Percentiles rank a stretch among this genome's conserved stretches.
phyloP scores from a whole-genome alignment of 2,329 filamentous ascomycete genomes.

The Parastagonospora nodorum region DNA sequence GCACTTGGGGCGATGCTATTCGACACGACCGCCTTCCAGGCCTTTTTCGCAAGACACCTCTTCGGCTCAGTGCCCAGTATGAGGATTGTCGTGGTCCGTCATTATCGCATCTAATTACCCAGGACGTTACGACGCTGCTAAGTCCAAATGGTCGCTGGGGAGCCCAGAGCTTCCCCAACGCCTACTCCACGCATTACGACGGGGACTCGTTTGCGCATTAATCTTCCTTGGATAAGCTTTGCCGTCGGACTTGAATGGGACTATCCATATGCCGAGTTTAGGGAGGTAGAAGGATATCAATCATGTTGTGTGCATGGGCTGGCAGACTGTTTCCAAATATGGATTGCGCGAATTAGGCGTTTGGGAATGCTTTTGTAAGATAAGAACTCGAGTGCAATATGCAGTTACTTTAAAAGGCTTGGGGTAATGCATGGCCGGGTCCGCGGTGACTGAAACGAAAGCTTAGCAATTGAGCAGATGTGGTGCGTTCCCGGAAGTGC shows the following conservation, averaged over 20 bases:
- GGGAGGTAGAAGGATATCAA: neutral
- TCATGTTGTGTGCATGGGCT: neutral
- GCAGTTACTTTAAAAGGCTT: neutral
- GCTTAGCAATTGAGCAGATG: neutral
- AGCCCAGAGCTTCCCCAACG: neutral
- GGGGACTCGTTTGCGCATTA: neutral
- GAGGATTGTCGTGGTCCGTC: constrained; percentile 35
- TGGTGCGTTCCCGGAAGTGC: neutral
- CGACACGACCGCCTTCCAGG: constrained; percentile 1
- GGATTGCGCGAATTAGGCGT: neutral
- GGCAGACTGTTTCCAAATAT: neutral
- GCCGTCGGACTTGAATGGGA: too few relatives aligned
- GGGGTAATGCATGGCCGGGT: neutral
- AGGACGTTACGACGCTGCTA: constrained; percentile 17
- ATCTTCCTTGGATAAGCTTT: neutral
- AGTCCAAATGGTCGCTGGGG: constrained; percentile 2
- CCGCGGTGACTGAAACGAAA: neutral
- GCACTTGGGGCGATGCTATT: constrained; percentile 12
- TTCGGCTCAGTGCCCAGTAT: constrained; percentile 37
- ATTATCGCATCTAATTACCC: constrained; percentile 22
- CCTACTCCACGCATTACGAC: neutral
- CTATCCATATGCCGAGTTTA: neutral
- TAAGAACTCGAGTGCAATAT: neutral
- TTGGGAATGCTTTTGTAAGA: neutral
- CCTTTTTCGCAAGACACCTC: constrained; percentile 29